Evolutionary conservation across 192 early-diverging fungal genomes (phyloP), one percentile per base, ranked within the genome.

Genomic region (Backusella morwellensis): DNA sequence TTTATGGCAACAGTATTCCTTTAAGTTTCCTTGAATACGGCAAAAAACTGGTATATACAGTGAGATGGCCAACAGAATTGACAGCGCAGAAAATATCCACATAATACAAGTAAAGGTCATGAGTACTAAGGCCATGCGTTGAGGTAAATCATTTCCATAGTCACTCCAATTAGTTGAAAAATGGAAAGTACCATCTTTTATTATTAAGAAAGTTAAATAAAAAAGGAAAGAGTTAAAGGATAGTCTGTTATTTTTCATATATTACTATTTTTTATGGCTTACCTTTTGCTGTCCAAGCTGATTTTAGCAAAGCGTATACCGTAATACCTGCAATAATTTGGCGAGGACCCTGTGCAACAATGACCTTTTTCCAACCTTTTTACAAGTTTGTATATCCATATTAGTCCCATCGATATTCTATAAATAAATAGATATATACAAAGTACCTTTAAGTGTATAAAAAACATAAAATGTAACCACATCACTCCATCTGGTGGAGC

Each of bases 1-100:
- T 82, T 94, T 94, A 85, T 95, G 93, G 70, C 92, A 94, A 71
- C 92, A 93, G 78, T 91, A 96, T 78, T 96, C 95, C 79, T 96
- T 96, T 67, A 96, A 81, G 77, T 96, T 96, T 21, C 95, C 95
- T 38, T 88, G 89, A 71, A 96, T 94, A 56, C 88, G 88, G 78
- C 86, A 90, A 71, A 94, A 76, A 54, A 96, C 82, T 8, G 95
- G 95, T 47, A 96, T 84, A 80, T 96, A 96, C 19, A 95, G 63
- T 52, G 93, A 56, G 21, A 87, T 82, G 6, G 94, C 93, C 12
- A 81, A 54, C 6, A 93, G 42, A 29, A 94, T 84, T 32, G 77
- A 81, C 0, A 93, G 15, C 23, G 89, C 77, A 6, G 85, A 86
- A 29, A 92, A 36, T 12, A 86, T 54, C 85, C 90, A 95, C 42